phyloP scores from a whole-genome alignment of 495 filamentous ascomycete species.

The Aspergillus sclerotioniger region DNA sequence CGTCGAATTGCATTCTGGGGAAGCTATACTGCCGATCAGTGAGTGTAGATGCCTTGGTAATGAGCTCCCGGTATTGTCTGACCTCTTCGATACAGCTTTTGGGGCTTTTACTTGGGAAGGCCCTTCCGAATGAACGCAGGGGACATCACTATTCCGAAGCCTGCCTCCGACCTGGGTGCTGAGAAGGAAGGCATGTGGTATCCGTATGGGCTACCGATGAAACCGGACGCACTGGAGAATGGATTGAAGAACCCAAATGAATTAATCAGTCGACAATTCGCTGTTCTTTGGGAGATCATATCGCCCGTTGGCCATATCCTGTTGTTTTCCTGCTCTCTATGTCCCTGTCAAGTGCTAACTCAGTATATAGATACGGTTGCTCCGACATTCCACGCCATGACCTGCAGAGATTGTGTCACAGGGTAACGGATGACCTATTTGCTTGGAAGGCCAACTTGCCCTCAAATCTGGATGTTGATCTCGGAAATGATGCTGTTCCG shows the following conservation, averaged over 20 bases:
- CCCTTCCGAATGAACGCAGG: constrained; percentile 48
- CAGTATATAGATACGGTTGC: constrained; percentile 39
- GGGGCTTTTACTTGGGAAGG: constrained; percentile 49
- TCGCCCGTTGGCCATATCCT: constrained; percentile 48
- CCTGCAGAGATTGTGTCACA: constrained; percentile 42
- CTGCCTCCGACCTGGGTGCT: constrained; percentile 32
- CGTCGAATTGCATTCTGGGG: constrained; percentile 50
- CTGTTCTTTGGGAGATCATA: constrained; percentile 49
- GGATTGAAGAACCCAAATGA: constrained; percentile 40
- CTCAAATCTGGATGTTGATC: constrained; percentile 39
- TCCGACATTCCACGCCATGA: constrained; percentile 44
- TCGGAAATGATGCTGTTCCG: constrained; percentile 35
- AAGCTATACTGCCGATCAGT: constrained; percentile 51
- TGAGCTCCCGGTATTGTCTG: background rate
- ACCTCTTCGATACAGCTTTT: constrained; percentile 32
- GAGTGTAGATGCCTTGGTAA: constrained; percentile 16
- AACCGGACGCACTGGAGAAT: constrained; percentile 17
- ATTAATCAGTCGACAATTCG: constrained; percentile 45
- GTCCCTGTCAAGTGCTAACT: constrained; percentile 16
- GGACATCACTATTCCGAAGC: constrained; percentile 45
- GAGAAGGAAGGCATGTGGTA: constrained; percentile 42
- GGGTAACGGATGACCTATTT: constrained; percentile 45
- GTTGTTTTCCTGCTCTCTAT: constrained; percentile 23
- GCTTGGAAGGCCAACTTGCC: constrained; percentile 49
- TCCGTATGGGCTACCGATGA: constrained; percentile 40